Base-by-base conservation (phyloP, 257 asterid species). In the Verbena officinalis region DNA sequence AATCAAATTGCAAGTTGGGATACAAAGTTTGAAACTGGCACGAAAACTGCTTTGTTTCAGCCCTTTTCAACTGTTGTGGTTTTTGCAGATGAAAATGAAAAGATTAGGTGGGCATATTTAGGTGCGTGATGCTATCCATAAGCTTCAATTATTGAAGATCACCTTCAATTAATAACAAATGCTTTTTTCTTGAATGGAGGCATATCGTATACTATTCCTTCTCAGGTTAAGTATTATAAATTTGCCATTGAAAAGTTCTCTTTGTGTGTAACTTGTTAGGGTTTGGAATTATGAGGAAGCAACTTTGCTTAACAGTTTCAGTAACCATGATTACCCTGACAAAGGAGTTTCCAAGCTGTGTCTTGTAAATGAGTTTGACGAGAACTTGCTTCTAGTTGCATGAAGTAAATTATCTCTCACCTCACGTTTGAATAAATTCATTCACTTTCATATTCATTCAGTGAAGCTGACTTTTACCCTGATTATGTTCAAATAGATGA, bases 1-100 rank as follows among this genome's bases (percentile, higher is more conserved):
- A 85, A 88, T 83, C 98, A 88, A 85, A 91, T 91, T 60, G 99
- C 96, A 15, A 85, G 99, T 79, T 90, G 96, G 99, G 99, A 91
- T 68, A 90, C 99, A 23, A 88, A 86, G 67, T 94, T 90, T 70
- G 96, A 90, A 81, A 79, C 89, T 23, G 96, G 98, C 71, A 78
- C 96, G 67, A 83, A 72, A 79, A 79, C 87, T 51, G 83, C 93
- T 55, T 65, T 92, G 79, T 79, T 92, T 68, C 97, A 85, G 73
- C 97, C 98, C 27, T 92, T 92, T 80, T 79, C 92, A 17, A 92
- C 98, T 10, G 72, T 86, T 59, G 97, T 92, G 65, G 71, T 92
- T 85, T 97, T 93, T 66, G 80, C 97, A 24, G 98, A 92, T 80
- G 97, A 89, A 71, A 83, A 77, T 65, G 98, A 92, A 78, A 79